phyloP scores from a whole-genome alignment of 1,284 basidiomycete genomes.

The Coniferiporia weirii region DNA sequence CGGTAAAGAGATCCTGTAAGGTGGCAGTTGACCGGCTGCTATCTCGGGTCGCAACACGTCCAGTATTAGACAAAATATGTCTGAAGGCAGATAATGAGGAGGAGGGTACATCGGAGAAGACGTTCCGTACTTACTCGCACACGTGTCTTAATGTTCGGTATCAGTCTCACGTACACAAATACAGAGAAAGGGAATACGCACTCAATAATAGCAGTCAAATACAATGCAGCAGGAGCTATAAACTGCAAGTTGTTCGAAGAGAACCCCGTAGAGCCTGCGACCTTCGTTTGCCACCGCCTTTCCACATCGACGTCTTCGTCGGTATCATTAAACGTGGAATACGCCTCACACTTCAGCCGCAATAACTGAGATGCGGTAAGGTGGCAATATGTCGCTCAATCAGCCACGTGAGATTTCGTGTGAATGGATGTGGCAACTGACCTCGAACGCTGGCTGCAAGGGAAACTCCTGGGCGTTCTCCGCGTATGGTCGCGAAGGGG shows the following conservation, averaged over 20 bases:
- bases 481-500: constrained; percentile 30
- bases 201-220: constrained; percentile 91
- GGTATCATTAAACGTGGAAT: constrained; percentile 76
- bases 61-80: constrained; percentile 77
- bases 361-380: constrained; percentile 46
- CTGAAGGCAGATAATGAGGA: constrained; percentile 35
- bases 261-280: constrained; percentile 38
- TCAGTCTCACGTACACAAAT: constrained; percentile 10
- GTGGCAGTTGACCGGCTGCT: constrained; percentile 73
- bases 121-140: constrained; percentile 65
- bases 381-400: neutral
- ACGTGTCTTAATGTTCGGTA: constrained; percentile 47
- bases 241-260: constrained; percentile 48
- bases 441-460: constrained; percentile 70
- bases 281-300: constrained; percentile 50
- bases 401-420: neutral
- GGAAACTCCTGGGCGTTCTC: constrained; percentile 54
- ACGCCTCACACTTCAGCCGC: constrained; percentile 78
- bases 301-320: constrained; percentile 71
- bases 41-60: constrained; percentile 78
- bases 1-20: constrained; percentile 76
- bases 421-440: constrained; percentile 31
- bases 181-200: constrained; percentile 39
- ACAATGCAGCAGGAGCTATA: constrained; percentile 81
- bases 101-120: constrained; percentile 14